Base-by-base conservation (phyloP, 331 rosid genomes). In the Stylosanthes scabra region DNA sequence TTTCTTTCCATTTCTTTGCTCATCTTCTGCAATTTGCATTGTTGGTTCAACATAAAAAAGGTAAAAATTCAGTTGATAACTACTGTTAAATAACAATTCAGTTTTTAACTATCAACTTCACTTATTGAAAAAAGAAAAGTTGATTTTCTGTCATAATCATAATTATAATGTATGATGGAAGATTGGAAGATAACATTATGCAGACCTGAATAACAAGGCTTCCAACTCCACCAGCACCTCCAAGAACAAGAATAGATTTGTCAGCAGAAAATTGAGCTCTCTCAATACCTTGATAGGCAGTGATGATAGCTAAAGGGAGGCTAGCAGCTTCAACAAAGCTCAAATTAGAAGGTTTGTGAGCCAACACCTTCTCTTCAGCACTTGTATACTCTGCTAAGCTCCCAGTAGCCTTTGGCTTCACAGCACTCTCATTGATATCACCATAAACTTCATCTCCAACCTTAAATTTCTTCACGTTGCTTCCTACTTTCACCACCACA, bases 191-290 rank as follows among this genome's bases (percentile, higher is more conserved):
- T 31, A 34, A 5, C 39, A 34, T 34, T 2, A 34, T 34, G 6
- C 29, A 10, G 1, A 61, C 66, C 89, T 87, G 90, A 70, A 89
- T 80, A 25, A 82, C 57, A 11, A 15, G 74, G 15, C 75, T 76
- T 45, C 92, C 96, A n/a, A 85, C 92, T 50, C 92, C 96, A 2
- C 91, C 88, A 2, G 88, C 85, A 11, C 90, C 95, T n/a, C 91
- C 91, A 3, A 89, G 72, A 52, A 89, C 86, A 63, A 89, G 90
- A n/a, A 89, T 46, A 12, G 90, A 85, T 74, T 89, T 54, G 2
- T 84, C 92, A 16, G 86, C 66, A 37, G 83, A 79, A 55, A 89
- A 39, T 13, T 59, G 74, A 8, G 63, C 37, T 10, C 74, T 29
- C 20, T 81, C 83, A 9, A 87, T 84, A 3, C 87, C 86, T 61